Base-by-base conservation (phyloP, 306 rosid genomes). In the Pterocarpus macrocarpus region DNA sequence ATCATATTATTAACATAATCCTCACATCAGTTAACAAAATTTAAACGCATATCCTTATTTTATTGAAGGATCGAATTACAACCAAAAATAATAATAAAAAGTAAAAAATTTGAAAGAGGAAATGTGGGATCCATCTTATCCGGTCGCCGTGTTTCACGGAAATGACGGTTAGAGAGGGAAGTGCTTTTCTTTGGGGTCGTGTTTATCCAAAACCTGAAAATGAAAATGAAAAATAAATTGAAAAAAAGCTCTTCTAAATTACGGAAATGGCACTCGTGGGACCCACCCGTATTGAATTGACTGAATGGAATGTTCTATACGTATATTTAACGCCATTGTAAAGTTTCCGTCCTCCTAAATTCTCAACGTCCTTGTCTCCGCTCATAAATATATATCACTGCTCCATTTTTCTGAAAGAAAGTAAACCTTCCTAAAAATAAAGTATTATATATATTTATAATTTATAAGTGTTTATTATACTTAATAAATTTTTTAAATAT, bases 101-200 rank as follows among this genome's bases (percentile, higher is more conserved):
- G 1, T 50, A 5, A 50, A 50, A 50, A 14, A 1, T 0, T 15
- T 17, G 17, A 16, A 7, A 32, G 8, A 7, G 0, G 3, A 8
- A 55, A 13, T 1, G 87, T 86, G 89, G 86, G 73, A 0, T 83
- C 82, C 5, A 3, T 16, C 52, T 85, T 71, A 83, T 87, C 90
- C 39, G 9, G 28, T 80, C 30, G 85, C 94, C 85, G 86, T 61
- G 64, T 86, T 86, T 65, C 44, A 4, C 61, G 89, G 84, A 72
- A 71, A 72, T 73, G 73, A 71, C 66, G 22, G 73, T 80, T 80
- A 69, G 71, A 10, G 68, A 68, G 30, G 68, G 10, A 35, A 75
- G 0, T 32, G 13, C 34, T 17, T 36, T 73, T 45, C 52, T 56
- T 8, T 5, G 44, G n/a, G 69, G 22, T 36, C 2, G 13, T 50